Base-by-base conservation (phyloP, 1,139 yeast genomes). In the Scheffersomyces cryptocercus region DNA sequence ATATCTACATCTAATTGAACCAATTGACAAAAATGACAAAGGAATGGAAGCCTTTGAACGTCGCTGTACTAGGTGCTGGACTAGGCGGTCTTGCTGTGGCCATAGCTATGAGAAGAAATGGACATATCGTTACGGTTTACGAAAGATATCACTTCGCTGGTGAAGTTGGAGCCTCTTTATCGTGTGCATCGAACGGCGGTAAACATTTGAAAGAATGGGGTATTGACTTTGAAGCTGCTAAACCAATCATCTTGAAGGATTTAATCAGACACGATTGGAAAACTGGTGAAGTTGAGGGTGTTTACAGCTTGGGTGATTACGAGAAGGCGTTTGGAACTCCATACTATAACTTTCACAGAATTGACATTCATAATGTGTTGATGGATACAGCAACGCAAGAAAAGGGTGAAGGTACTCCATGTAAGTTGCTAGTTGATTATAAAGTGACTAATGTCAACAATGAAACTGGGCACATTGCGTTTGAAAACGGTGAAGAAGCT, bases 231-330 rank as follows among this genome's bases (percentile, higher is more conserved):
- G 36, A 40, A 31, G 48, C 49, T 28, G 48, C 56, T 3, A 46
- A 46, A 28, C 59, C 61, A 4, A 52, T 55, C 12, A 52, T 56
- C n/a, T 43, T 55, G 37, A 49, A 48, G 37, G 48, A 48, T 26
- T 40, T 56, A 37, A 52, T 56, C 35, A 51, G 51, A 29, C 52
- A 51, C 28, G 44, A 48, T 12, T 55, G 57, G 54, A 36, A 34
- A 2, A 46, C 49, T 14, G 61, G 61, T 3, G 49, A 44, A 6
- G 39, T 47, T 3, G 48, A 39, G 3, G 56, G 54, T 15, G 46
- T 37, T 5, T 55, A 56, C 43, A 50, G 48, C 29, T 48, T 61
- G 28, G 66, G 61, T 7, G 67, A 62, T 41, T 61, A 61, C 42
- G 53, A 55, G 33, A 52, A 51, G 16, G 53, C 52, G 24, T 61